A percentile compares a stretch with the other conserved stretches of the same genome.
phyloP scores from a whole-genome alignment of 2,329 filamentous ascomycete species.

The Ceratocystis huliohia region DNA sequence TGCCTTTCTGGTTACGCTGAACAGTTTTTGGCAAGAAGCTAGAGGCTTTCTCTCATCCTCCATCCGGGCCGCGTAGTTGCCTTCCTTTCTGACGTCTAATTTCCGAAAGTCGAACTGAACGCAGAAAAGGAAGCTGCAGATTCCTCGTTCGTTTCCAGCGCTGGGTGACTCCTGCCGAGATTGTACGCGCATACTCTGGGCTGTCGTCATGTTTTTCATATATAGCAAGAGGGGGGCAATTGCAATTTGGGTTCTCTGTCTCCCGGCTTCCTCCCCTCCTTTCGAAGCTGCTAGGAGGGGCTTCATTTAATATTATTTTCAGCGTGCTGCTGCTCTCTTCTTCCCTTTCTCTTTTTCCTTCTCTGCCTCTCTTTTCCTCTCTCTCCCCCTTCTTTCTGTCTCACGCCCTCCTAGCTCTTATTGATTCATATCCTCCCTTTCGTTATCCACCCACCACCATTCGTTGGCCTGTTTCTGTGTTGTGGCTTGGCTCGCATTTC shows the following conservation, averaged over 20 bases:
- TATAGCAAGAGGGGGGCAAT: not conserved
- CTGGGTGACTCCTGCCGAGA: not conserved
- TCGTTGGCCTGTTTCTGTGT: not conserved
- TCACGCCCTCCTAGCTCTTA: not conserved
- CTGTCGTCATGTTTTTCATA: not conserved
- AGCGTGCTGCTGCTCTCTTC: not conserved
- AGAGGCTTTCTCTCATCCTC: not conserved
- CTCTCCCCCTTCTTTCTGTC: not conserved
- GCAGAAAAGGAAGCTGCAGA: not conserved
- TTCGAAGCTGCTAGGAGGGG: not conserved
- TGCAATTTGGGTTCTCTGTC: not conserved
- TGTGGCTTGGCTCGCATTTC: conserved; percentile 1
- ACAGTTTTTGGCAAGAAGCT: not conserved
- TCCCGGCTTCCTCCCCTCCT: not conserved
- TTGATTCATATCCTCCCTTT: not conserved
- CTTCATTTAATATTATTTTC: conserved; percentile 2
- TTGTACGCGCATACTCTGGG: not conserved
- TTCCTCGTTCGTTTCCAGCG: not conserved
- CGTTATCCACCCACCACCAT: not conserved
- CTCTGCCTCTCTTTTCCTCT: not conserved
- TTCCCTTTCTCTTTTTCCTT: not conserved
- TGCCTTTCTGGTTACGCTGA: not conserved
- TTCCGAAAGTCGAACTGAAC: conserved; percentile 1
- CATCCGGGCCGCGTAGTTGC: conserved; percentile 5
- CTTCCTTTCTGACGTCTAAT: conserved; percentile 1